Conservation (phyloP, 495 filamentous ascomycete genomes). For the Aspergillus indologenus region DNA sequence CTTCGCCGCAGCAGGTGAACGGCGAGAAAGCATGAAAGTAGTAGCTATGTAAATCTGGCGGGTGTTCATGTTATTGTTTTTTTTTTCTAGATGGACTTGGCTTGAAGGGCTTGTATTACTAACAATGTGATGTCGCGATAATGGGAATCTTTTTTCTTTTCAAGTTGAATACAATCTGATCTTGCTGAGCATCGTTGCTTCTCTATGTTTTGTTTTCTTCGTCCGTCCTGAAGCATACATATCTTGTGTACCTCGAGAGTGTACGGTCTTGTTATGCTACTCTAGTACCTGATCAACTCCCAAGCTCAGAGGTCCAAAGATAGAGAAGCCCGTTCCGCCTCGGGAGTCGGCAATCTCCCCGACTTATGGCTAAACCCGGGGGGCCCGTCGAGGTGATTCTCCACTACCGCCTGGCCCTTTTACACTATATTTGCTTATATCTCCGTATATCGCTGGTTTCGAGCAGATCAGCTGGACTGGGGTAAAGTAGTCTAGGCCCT, state of each 20-base stretch:
- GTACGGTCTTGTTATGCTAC: too few relatives aligned
- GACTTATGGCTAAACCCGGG: too few relatives aligned
- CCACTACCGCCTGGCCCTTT: neutral
- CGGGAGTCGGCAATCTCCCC: too few relatives aligned
- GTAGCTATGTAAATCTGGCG: neutral
- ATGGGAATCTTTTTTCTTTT: neutral
- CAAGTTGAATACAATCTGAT: neutral
- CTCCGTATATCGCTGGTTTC: too few relatives aligned
- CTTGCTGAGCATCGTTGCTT: too few relatives aligned
- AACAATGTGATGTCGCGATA: neutral
- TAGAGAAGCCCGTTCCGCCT: too few relatives aligned
- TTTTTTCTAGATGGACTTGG: neutral
- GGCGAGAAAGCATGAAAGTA: neutral
- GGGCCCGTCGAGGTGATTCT: too few relatives aligned
- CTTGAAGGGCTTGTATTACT: neutral
- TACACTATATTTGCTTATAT: neutral
- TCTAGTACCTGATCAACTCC: too few relatives aligned
- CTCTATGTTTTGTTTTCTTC: too few relatives aligned
- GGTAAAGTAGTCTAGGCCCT: constrained; percentile 13
- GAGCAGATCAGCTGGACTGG: constrained; percentile 16
- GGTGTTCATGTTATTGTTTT: neutral
- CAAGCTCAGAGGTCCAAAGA: too few relatives aligned
- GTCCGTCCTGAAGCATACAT: too few relatives aligned
- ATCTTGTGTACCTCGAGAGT: too few relatives aligned
- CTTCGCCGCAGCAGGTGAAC: constrained; percentile 1